Evolutionary conservation across 2,329 filamentous ascomycete genomes (phyloP).

Genomic region (Pestalotiopsis sp.): DNA sequence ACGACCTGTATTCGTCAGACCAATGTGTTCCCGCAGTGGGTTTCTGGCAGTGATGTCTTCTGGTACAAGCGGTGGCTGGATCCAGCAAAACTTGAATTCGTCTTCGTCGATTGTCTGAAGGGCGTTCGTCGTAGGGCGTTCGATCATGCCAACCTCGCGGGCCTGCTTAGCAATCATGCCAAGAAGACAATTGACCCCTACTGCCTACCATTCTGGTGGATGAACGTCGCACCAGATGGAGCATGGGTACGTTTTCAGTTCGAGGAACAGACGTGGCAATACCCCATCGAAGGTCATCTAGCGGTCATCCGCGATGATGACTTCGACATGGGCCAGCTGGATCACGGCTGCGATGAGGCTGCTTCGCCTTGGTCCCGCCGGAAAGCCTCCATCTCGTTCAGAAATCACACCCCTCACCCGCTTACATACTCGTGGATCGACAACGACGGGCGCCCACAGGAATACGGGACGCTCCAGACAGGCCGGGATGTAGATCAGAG

Average conservation of each 20-base stretch:
- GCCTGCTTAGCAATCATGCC: background rate
- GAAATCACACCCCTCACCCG: background rate
- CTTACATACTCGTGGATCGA: constrained; percentile 4
- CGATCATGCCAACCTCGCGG: background rate
- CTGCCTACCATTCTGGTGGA: constrained; percentile 7
- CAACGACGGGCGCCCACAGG: background rate
- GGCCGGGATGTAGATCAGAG: background rate
- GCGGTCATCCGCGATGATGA: background rate
- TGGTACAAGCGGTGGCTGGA: background rate
- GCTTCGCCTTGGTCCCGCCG: background rate
- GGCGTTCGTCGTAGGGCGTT: background rate
- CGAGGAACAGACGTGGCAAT: background rate
- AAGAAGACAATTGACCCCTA: background rate
- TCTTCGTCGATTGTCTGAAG: background rate
- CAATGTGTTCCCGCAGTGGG: background rate
- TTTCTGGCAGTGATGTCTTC: background rate
- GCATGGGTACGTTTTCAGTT: constrained; percentile 7
- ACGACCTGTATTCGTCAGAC: background rate
- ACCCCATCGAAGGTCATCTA: background rate
- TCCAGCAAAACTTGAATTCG: background rate
- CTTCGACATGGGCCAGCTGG: background rate
- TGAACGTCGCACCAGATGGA: background rate
- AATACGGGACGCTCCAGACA: background rate
- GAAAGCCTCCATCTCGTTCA: background rate
- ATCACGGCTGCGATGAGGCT: background rate